phyloP scores from a whole-genome alignment of 805 yeast genomes.

The Yarrowia keelungensis region DNA sequence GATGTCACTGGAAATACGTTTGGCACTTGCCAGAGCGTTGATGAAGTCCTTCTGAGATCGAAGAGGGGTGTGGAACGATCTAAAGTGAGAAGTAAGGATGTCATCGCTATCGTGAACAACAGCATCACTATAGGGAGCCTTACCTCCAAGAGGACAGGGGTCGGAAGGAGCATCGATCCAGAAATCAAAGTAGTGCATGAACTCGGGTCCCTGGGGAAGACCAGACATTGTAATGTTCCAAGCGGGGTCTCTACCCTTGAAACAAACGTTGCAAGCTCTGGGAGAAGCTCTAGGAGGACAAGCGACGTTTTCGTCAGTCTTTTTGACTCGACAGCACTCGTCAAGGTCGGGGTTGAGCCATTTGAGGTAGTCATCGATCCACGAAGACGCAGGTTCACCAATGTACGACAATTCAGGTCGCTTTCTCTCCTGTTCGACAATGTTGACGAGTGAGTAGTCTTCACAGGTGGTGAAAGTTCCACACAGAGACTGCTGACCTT shows the following conservation, averaged over 20 bases:
- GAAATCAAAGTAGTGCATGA: slow-evolving; percentile 71
- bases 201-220: slow-evolving; percentile 77
- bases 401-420: slow-evolving; percentile 69
- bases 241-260: slow-evolving; percentile 59
- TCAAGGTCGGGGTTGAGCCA: slow-evolving; percentile 88
- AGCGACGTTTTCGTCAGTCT: slow-evolving; percentile 59
- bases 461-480: slow-evolving; percentile 88
- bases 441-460: slow-evolving; percentile 76
- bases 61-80: slow-evolving; percentile 80
- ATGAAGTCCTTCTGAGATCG: slow-evolving; percentile 86
- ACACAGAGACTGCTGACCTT: slow-evolving; percentile 76
- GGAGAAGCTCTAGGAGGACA: slow-evolving; percentile 73
- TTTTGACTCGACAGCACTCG: slow-evolving; percentile 80
- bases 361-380: slow-evolving; percentile 89
- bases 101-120: slow-evolving; percentile 55
- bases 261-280: slow-evolving; percentile 78
- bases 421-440: slow-evolving; percentile 83
- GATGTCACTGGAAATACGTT: slow-evolving; percentile 66
- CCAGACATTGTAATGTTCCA: slow-evolving; percentile 82
- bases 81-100: slow-evolving; percentile 68
- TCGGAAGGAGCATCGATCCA: slow-evolving; percentile 89
- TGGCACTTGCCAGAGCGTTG: slow-evolving; percentile 73
- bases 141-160: slow-evolving; percentile 94
- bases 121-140: slow-evolving; percentile 82
- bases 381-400: slow-evolving; percentile 82